Conservation (phyloP, 2,329 filamentous ascomycete species). For the Paecilomyces fulvus region DNA sequence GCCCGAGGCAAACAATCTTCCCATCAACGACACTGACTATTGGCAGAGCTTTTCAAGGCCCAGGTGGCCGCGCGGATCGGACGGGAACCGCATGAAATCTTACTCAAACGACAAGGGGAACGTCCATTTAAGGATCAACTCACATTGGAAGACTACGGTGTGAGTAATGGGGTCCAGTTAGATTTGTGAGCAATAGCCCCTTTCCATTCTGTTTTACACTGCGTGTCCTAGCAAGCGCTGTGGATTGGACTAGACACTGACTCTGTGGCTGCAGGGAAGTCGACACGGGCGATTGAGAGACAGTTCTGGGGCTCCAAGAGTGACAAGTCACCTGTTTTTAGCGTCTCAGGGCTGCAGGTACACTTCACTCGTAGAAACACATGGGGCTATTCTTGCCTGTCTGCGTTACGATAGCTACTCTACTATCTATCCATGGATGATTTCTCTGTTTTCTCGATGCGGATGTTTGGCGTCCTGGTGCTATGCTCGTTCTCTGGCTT, state of each 20-base stretch:
- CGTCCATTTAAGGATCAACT: constrained; percentile 88
- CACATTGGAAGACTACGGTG: constrained; percentile 83
- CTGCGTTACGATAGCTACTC: not conserved
- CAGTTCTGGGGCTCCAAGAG: not conserved
- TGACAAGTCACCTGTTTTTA: constrained; percentile 2
- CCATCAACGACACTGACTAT: constrained; percentile 6
- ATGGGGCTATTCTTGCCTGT: constrained; percentile 1
- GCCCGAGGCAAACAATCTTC: not conserved
- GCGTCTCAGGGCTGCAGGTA: not conserved
- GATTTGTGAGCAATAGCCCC: constrained; percentile 31
- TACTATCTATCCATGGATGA: constrained; percentile 1
- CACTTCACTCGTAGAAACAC: constrained; percentile 3
- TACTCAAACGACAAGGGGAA: constrained; percentile 86
- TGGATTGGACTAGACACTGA: constrained; percentile 15
- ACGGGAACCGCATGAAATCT: constrained; percentile 79
- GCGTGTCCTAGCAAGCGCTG: not conserved
- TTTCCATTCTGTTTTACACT: not conserved
- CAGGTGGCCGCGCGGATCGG: constrained; percentile 86
- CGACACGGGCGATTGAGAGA: constrained; percentile 37
- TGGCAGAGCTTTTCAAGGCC: constrained; percentile 67
- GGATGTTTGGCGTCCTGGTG: not conserved
- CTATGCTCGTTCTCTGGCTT: constrained; percentile 1
- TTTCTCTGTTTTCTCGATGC: not conserved
- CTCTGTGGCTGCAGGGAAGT: constrained; percentile 29
- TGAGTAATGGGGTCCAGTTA: constrained; percentile 71